phyloP scores from a whole-genome alignment of 2,329 filamentous ascomycete species.

The Diaporthe vexans region DNA sequence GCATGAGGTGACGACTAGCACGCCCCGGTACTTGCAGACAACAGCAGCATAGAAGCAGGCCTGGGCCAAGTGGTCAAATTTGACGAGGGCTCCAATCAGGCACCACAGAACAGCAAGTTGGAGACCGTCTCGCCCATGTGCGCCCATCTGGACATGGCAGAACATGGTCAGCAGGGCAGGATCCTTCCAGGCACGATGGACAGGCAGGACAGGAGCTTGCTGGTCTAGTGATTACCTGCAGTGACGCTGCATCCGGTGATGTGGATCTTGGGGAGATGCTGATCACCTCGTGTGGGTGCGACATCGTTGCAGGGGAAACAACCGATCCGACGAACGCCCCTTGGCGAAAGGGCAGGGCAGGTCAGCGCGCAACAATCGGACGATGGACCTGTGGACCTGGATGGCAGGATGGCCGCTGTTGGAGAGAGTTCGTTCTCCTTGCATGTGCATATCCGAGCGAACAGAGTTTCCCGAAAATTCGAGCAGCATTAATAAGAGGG shows the following conservation, averaged over 20 bases:
- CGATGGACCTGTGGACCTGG: not conserved
- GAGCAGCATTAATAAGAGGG: not conserved
- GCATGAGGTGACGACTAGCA: slow-evolving; percentile 17
- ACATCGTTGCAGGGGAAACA: slow-evolving; percentile 24
- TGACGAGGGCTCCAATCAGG: slow-evolving; percentile 29
- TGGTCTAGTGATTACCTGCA: slow-evolving; percentile 33
- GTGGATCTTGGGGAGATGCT: slow-evolving; percentile 16
- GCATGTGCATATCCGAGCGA: slow-evolving; percentile 29
- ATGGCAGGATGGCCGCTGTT: slow-evolving; percentile 11
- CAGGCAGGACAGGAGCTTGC: slow-evolving; percentile 20
- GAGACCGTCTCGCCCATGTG: not conserved
- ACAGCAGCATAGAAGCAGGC: slow-evolving; percentile 9
- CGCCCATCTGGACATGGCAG: not conserved
- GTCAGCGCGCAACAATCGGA: slow-evolving; percentile 3
- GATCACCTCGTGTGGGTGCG: slow-evolving; percentile 29
- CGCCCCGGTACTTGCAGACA: slow-evolving; percentile 22
- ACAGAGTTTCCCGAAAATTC: not conserved
- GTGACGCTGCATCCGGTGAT: slow-evolving; percentile 30
- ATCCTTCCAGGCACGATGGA: slow-evolving; percentile 33
- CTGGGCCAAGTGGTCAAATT: slow-evolving; percentile 17
- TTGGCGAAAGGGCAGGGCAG: not conserved
- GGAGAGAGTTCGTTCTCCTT: slow-evolving; percentile 5
- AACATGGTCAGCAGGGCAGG: slow-evolving; percentile 26
- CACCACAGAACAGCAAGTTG: not conserved
- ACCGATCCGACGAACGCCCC: slow-evolving; percentile 33